Conservation (phyloP, 164 flowering plant species). For the Chloranthus sessilifolius region DNA sequence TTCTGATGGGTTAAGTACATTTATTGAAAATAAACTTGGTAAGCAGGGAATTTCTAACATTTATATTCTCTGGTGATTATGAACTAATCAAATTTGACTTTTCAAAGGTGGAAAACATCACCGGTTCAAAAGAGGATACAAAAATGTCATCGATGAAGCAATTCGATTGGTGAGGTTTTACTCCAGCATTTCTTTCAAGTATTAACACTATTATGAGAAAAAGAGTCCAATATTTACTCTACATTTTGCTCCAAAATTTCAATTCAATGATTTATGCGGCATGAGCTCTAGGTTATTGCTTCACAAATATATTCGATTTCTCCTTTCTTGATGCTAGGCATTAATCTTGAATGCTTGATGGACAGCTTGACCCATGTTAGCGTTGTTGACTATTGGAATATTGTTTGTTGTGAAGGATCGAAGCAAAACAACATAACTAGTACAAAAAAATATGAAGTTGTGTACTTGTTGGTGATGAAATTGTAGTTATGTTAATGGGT, state of each 20-base stretch:
- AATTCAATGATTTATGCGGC: not conserved
- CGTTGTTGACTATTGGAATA: not conserved
- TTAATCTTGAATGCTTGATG: not conserved
- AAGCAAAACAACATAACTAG: too few relatives aligned
- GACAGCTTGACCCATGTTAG: not conserved
- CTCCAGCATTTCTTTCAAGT: too few relatives aligned
- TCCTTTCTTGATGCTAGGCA: not conserved
- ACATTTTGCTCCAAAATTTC: not conserved
- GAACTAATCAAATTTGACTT: conserved; percentile 12
- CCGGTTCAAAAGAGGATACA: conserved; percentile 96
- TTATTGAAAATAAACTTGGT: conserved; percentile 95
- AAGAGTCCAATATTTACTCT: conserved; percentile 3
- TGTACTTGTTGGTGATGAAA: too few relatives aligned
- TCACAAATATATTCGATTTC: not conserved
- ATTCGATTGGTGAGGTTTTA: conserved; percentile 74
- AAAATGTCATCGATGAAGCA: conserved; percentile 98
- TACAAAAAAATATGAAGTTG: too few relatives aligned
- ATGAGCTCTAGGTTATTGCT: not conserved
- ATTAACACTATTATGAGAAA: too few relatives aligned
- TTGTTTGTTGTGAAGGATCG: not conserved
- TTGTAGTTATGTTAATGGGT: too few relatives aligned
- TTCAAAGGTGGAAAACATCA: conserved; percentile 86
- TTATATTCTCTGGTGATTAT: conserved; percentile 5
- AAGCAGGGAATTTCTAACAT: conserved; percentile 14
- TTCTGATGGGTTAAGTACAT: conserved; percentile 90